Base-by-base conservation (phyloP, 345 rosid species). In the Ceriops tagal region DNA sequence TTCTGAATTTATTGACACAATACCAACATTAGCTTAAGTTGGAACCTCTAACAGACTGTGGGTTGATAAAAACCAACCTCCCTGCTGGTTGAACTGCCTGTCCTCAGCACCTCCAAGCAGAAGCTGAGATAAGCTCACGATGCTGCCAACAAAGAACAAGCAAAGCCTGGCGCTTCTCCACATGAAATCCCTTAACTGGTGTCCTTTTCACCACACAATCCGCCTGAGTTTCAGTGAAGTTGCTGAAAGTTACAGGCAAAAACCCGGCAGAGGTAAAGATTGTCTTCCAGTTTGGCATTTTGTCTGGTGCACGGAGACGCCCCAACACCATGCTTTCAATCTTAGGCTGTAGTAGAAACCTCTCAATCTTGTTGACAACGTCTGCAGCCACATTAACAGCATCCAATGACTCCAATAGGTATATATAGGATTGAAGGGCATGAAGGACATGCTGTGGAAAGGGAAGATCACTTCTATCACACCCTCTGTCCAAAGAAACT, bases 61-160 rank as follows among this genome's bases (percentile, higher is more conserved):
- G 75, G 77, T 67, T 46, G 73, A 78, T 60, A 61, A 72, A 74
- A 74, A 57, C 68, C 75, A 57, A 72, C 47, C 65, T 39, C 69
- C 32, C 57, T 57, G 68, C 75, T 22, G 4, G 60, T 65, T 59
- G 27, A 39, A 31, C 27, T n/a, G 61, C 30, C 56, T 13, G 56
- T 28, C 51, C 47, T 89, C 82, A 89, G 82, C 92, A 89, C 71
- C 85, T 89, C 98, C 98, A 93, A 47, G 91, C 95, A 22, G 96
- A 89, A 68, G 84, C 95, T n/a, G 91, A 84, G 32, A 89, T 80
- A 58, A 93, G 91, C 68, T 93, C 98, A 65, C 85, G 78, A 62
- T 88, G 85, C 76, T 88, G 92, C 98, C 98, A 93, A 77, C 86
- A 91, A 47, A 93, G 86, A 51, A 86, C 90, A 24, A 93, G 95